A percentile compares a stretch with the other conserved stretches of the same genome.
Evolutionary conservation across 495 filamentous ascomycete genomes (phyloP).

Genomic region (Penicillium mononematosum): DNA sequence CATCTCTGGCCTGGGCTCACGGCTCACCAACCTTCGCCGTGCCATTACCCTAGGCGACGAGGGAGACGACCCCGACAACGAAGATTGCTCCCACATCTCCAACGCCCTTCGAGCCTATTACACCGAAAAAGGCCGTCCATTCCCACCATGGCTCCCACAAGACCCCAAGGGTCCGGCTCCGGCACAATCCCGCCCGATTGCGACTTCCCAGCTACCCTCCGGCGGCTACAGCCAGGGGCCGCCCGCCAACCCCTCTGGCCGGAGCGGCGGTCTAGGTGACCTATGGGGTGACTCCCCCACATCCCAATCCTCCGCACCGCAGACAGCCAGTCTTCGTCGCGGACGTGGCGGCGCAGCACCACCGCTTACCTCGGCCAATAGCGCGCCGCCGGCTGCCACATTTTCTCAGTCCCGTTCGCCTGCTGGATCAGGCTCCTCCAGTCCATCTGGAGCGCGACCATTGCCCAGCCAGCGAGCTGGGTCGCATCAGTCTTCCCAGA

Average conservation of each 20-base stretch:
- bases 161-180: conserved; percentile 72
- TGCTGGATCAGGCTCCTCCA: conserved; percentile 23
- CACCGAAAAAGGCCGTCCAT: conserved; percentile 77
- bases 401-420: conserved; percentile 21
- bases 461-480: conserved; percentile 69
- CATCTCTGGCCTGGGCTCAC: conserved; percentile 71
- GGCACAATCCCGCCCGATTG: conserved; percentile 51
- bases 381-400: conserved; percentile 21
- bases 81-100: conserved; percentile 92
- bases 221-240: conserved; percentile 40
- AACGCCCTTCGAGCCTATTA: conserved; percentile 96
- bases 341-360: conserved; percentile 33
- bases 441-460: conserved; percentile 52
- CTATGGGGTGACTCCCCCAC: conserved; percentile 73
- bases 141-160: conserved; percentile 85
- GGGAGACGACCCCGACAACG: conserved; percentile 73
- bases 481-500: conserved; percentile 60
- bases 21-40: conserved; percentile 76
- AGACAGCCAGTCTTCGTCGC: conserved; percentile 56
- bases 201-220: conserved; percentile 51
- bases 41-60: conserved; percentile 80
- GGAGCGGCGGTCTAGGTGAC: conserved; percentile 62
- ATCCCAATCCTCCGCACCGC: conserved; percentile 42
- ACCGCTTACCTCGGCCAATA: conserved; percentile 23
- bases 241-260: conserved; percentile 32